A percentile compares a stretch with the other conserved stretches of the same genome.
These are phyloP conservation scores for Paralagenidium karlingii DNA, from an alignment of 352 stramenopile genomes.

Conservation along the genomic window DNA sequence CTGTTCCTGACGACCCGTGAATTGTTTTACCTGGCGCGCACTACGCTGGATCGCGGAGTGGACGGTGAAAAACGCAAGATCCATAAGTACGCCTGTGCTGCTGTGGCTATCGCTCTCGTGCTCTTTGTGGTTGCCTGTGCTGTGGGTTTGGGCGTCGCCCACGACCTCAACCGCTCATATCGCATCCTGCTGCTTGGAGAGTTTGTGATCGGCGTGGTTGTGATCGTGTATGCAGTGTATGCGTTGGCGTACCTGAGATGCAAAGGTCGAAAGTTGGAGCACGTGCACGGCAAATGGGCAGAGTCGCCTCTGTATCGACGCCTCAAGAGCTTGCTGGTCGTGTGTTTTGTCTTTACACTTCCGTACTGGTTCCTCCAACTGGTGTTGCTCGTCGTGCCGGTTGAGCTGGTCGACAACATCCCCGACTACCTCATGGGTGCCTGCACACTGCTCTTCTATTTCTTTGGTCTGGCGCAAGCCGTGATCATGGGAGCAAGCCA, in stretches of 20 bases:
- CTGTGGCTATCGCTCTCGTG: conserved; percentile 16
- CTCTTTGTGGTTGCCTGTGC: conserved; percentile 16
- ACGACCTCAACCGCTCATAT: conserved; percentile 18
- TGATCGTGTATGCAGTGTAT: conserved; percentile 21
- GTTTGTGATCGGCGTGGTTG: conserved; percentile 20
- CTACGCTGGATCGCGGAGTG: conserved; percentile 22
- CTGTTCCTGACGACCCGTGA: conserved; percentile 33
- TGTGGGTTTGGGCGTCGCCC: not conserved
- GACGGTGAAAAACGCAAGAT: conserved; percentile 9
- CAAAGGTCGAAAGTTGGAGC: conserved; percentile 34
- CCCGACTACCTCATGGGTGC: conserved; percentile 41
- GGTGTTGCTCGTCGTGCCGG: conserved; percentile 17
- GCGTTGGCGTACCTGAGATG: conserved; percentile 26
- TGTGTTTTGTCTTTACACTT: conserved; percentile 49
- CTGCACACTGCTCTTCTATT: conserved; percentile 43
- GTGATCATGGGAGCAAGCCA: conserved; percentile 53
- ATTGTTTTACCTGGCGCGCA: conserved; percentile 22
- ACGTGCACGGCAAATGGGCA: conserved; percentile 22
- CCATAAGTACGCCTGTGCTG: conserved; percentile 17
- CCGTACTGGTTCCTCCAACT: conserved; percentile 46
- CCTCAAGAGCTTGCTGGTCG: conserved; percentile 17
- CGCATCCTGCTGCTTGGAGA: conserved; percentile 26
- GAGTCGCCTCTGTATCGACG: conserved; percentile 40
- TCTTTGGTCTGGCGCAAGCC: conserved; percentile 44
- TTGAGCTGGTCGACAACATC: conserved; percentile 22